These are phyloP conservation scores for Fagus crenata DNA, from an alignment of 306 rosid genomes.

Conservation along the genomic window DNA sequence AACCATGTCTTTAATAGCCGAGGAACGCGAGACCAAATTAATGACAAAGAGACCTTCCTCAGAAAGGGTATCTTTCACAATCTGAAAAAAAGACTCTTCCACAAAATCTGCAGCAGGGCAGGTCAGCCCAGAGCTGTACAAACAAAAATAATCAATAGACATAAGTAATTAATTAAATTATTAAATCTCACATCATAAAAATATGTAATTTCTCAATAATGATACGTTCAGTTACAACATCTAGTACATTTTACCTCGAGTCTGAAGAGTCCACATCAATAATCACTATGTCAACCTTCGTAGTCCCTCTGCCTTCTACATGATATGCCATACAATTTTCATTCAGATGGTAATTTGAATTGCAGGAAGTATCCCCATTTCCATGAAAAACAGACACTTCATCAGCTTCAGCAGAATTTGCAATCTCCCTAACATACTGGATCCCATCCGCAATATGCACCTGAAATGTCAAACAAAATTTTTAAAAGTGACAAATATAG, in stretches of 20 bases:
- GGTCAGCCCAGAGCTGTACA: slow-evolving; percentile 74
- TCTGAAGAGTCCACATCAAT: slow-evolving; percentile 92
- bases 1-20: slow-evolving; percentile 58
- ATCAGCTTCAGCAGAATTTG: slow-evolving; percentile 31
- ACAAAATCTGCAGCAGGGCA: slow-evolving; percentile 85
- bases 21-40: slow-evolving; percentile 87
- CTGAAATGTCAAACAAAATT: slow-evolving; percentile 47
- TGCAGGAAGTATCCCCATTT: slow-evolving; percentile 19
- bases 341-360: slow-evolving; percentile 28
- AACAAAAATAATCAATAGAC: slow-evolving; percentile 18
- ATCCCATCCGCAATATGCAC: slow-evolving; percentile 88
- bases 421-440: slow-evolving; percentile 58
- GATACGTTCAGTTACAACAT: slow-evolving; percentile 8
- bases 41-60: slow-evolving; percentile 74
- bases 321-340: slow-evolving; percentile 34
- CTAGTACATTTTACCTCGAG: slow-evolving; percentile 59
- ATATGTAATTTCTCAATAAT: slow-evolving; percentile 10
- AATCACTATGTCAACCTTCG: slow-evolving; percentile 69
- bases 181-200: slow-evolving; percentile 4
- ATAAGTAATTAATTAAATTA: slow-evolving; percentile 22
- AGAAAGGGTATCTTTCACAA: slow-evolving; percentile 61
- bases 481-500: neutral
- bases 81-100: slow-evolving; percentile 70
- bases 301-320: slow-evolving; percentile 32
- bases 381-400: slow-evolving; percentile 24